These are phyloP conservation scores for Hortaea werneckii DNA, from an alignment of 2,329 filamentous ascomycete species.

Conservation along the genomic window DNA sequence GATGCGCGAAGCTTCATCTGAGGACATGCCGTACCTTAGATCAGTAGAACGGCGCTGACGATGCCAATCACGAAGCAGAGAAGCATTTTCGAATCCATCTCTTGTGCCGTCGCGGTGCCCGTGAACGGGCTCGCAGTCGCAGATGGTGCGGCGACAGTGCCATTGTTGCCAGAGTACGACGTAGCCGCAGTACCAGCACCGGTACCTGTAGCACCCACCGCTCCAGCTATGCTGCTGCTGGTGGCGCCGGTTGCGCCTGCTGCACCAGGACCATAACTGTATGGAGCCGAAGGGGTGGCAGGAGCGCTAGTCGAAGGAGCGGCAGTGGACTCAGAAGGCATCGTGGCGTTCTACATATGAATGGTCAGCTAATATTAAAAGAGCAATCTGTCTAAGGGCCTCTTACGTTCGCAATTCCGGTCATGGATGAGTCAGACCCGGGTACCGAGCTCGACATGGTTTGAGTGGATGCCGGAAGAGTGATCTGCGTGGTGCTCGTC, in stretches of 20 bases:
- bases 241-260: not conserved
- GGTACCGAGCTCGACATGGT: not conserved
- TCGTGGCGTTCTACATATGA: conserved; percentile 6
- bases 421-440: not conserved
- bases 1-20: too few relatives aligned
- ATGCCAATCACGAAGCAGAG: conserved; percentile 11
- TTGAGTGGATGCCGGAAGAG: conserved; percentile 1
- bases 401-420: conserved; percentile 8
- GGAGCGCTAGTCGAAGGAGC: conserved; percentile 1
- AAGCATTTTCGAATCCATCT: conserved; percentile 6
- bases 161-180: conserved; percentile 4
- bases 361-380: conserved; percentile 2
- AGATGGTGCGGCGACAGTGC: conserved; percentile 6
- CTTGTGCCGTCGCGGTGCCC: conserved; percentile 4
- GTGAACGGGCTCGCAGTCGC: conserved; percentile 8
- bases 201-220: conserved; percentile 7
- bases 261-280: conserved; percentile 1
- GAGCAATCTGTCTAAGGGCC: not conserved
- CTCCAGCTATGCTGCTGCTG: conserved; percentile 7
- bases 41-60: conserved; percentile 9
- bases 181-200: conserved; percentile 1
- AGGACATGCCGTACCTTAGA: conserved; percentile 4
- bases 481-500: conserved; percentile 6
- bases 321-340: conserved; percentile 1
- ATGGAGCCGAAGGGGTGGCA: not conserved